A percentile compares a stretch with the other conserved stretches of the same genome.
These are phyloP conservation scores for Sclerotinia glacialis DNA, from an alignment of 2,329 filamentous ascomycete species.

Conservation along the genomic window DNA sequence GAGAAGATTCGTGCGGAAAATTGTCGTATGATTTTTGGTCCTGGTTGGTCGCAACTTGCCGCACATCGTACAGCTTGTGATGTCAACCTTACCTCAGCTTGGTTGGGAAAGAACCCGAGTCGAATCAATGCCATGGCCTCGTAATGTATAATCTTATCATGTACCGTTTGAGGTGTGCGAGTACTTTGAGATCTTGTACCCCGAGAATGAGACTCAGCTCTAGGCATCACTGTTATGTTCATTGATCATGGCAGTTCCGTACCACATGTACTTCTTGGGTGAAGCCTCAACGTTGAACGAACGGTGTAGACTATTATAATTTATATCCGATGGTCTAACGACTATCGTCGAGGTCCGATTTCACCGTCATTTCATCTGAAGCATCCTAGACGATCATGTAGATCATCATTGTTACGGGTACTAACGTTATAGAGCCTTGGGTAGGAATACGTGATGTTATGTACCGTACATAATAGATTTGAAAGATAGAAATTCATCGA, in stretches of 20 bases:
- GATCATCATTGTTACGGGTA: constrained; percentile 1
- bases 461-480: background rate
- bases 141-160: background rate
- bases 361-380: constrained; percentile 7
- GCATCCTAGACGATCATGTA: background rate
- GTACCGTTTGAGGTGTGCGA: background rate
- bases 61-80: background rate
- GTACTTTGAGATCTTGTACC: background rate
- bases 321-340: background rate
- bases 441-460: background rate
- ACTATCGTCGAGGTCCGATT: background rate
- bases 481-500: background rate
- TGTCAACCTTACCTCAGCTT: background rate
- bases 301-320: too few species aligned
- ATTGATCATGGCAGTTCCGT: background rate
- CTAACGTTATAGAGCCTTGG: background rate
- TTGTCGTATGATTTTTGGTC: background rate
- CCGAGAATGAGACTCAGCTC: constrained; percentile 9
- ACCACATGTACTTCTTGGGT: background rate
- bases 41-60: background rate
- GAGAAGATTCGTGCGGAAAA: background rate
- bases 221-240: background rate
- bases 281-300: background rate
- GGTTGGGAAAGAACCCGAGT: constrained; percentile 3
- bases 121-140: background rate